Conservation (phyloP, 129 eudicot species). For the Tanacetum coccineum region DNA sequence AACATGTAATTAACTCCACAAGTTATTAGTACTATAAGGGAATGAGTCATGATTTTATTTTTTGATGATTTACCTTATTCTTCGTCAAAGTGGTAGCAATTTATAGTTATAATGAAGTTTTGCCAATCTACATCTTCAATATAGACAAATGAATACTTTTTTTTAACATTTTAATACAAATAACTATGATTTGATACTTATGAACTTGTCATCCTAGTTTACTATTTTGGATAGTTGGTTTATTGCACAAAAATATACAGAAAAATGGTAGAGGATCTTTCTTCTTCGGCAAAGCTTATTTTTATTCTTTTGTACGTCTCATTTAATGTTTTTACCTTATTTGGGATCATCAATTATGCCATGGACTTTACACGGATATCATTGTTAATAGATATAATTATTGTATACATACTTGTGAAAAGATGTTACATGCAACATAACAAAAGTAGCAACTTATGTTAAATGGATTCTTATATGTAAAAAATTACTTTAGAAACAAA, state of each 20-base stretch:
- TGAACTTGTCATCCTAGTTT: neutral
- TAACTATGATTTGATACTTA: neutral
- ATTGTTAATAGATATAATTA: too few relatives aligned
- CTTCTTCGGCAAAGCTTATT: slow-evolving; percentile 4
- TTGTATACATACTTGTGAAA: too few relatives aligned
- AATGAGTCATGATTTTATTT: slow-evolving; percentile 10
- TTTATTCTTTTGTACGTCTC: slow-evolving; percentile 4
- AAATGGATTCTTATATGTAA: too few relatives aligned
- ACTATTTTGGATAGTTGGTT: too few relatives aligned
- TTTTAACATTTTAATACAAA: too few relatives aligned
- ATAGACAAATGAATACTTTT: too few relatives aligned
- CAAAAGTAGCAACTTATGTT: too few relatives aligned
- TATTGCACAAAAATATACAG: too few relatives aligned
- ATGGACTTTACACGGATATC: neutral
- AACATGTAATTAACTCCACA: too few relatives aligned
- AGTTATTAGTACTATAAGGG: slow-evolving; percentile 15
- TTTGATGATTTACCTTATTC: slow-evolving; percentile 6
- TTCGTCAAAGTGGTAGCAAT: neutral
- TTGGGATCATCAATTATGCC: neutral
- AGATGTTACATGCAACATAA: too few relatives aligned
- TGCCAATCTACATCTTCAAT: too few relatives aligned
- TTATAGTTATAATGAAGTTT: slow-evolving; percentile 22
- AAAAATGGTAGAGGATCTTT: slow-evolving; percentile 16
- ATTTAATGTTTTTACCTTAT: neutral
- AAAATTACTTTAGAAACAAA: too few relatives aligned